Base-by-base conservation (phyloP, 2,329 filamentous ascomycete species). In the Colletotrichum tropicale region DNA sequence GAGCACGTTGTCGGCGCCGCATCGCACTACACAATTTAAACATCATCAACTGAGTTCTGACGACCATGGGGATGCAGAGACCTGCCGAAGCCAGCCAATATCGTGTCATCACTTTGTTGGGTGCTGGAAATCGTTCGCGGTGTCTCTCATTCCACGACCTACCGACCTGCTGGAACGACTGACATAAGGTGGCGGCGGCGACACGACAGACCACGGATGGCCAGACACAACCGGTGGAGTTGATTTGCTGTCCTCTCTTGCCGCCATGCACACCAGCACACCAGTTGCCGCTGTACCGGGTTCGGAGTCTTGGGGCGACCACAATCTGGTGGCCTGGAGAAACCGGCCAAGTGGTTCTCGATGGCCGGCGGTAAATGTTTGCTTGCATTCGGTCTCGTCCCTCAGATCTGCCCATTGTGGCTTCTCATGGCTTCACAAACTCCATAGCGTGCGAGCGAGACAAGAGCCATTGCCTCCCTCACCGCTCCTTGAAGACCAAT, bases 161-260 rank as follows among this genome's bases (percentile, higher is more conserved):
- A 68, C 64, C 64, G 38, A 52, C 32, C 66, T 70, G 56, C 66
- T 58, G 66, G 66, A 70, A 74, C 66, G 62, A 38, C 60, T 66
- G 66, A 70, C 66, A 70, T 74, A 60, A 74, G 71, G 66, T 74
- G 71, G 71, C 71, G 58, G 60, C 66, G 32, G 66, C n/a, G n/a
- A 21, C 24, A 73, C 65, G n/a, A 43, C n/a, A 36, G 16, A 32
- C 9, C 24, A 43, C 55, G 28, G 26, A 34, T 13, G n/a, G 12
- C 32, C 36, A 71, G 6, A 43, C 52, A 34, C 66, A 30, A 10
- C 18, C 6, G 48, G 26, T 48, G 58, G 72, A 16, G 62, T 32
- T 66, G 9, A 36, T n/a, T 28, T 34, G 26, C 12, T 62, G 15
- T n/a, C 43, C 15, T 30, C 18, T 55, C 52, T 71, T 21, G 66